These are phyloP conservation scores for Gossypioides kirkii DNA, from an alignment of 345 rosid species.

Conservation along the genomic window DNA sequence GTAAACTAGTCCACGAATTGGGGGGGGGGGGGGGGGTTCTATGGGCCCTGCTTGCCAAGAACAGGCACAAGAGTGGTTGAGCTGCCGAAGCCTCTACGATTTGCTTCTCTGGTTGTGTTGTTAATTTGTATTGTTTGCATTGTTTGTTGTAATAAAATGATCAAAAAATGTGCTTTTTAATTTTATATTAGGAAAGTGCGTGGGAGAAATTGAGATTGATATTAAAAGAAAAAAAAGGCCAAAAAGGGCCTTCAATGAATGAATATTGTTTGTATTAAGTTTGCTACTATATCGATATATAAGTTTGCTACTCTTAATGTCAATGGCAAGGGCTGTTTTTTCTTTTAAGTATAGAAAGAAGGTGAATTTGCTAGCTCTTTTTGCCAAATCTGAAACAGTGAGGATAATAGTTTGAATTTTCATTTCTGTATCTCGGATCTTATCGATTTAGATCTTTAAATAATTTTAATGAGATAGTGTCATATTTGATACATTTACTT, in stretches of 20 bases:
- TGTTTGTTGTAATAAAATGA: neutral
- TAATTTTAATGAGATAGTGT: too few relatives aligned
- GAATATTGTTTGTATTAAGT: neutral
- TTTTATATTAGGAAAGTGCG: neutral
- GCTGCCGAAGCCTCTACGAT: slow-evolving; percentile 37
- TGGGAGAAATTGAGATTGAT: neutral
- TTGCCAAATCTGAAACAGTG: neutral
- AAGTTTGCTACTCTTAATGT: neutral
- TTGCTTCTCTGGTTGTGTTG: neutral
- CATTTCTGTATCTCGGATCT: too few relatives aligned
- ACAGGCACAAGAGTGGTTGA: slow-evolving; percentile 29
- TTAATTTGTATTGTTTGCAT: neutral
- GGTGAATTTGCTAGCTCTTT: too few relatives aligned
- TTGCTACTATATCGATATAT: neutral
- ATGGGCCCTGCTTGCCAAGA: slow-evolving; percentile 35
- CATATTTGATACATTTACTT: too few relatives aligned
- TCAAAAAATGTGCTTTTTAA: neutral
- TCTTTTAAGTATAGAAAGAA: too few relatives aligned
- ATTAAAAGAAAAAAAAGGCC: neutral
- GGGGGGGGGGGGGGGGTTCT: slow-evolving; percentile 15
- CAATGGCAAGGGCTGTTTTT: neutral
- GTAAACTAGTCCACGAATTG: too few relatives aligned
- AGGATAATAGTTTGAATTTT: too few relatives aligned
- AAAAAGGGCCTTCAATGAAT: neutral
- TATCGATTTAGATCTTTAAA: too few relatives aligned